Evolutionary conservation across 1,139 yeast genomes (phyloP).

Genomic region (Debaryomycetaceae sp.): DNA sequence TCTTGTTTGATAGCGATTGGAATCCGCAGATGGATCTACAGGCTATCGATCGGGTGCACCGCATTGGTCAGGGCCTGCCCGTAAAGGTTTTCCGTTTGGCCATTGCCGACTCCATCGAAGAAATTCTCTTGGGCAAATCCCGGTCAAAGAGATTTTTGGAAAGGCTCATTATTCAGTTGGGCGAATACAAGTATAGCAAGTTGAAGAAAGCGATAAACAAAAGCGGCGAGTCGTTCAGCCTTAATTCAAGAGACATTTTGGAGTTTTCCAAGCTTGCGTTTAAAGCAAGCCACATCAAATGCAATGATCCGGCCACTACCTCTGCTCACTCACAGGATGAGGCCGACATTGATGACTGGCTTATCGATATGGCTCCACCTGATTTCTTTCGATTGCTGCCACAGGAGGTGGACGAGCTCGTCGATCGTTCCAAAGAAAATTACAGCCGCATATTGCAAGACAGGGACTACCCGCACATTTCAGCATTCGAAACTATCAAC

Average conservation of each 20-base stretch:
- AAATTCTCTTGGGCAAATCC: conserved; percentile 65
- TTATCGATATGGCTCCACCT: conserved; percentile 4
- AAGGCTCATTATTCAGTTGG: conserved; percentile 73
- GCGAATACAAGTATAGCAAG: conserved; percentile 53
- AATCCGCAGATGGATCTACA: conserved; percentile 95
- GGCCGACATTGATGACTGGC: background rate
- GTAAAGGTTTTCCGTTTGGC: conserved; percentile 73
- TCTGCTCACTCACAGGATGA: background rate
- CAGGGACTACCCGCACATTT: conserved; percentile 27
- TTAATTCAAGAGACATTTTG: conserved; percentile 16
- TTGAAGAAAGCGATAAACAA: conserved; percentile 14
- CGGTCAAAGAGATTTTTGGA: conserved; percentile 72
- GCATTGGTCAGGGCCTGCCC: conserved; percentile 83
- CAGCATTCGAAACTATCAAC: conserved; percentile 43
- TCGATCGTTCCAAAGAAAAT: conserved; percentile 41
- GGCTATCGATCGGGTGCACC: conserved; percentile 91
- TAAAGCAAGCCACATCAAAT: conserved; percentile 3
- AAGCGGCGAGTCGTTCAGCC: conserved; percentile 6
- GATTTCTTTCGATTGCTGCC: conserved; percentile 10
- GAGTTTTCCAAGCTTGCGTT: conserved; percentile 17
- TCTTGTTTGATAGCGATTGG: conserved; percentile 90
- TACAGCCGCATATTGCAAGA: conserved; percentile 15
- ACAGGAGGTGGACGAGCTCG: conserved; percentile 40
- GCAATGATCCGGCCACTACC: conserved; percentile 1
- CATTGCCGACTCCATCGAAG: conserved; percentile 72